Evolutionary conservation across 2,329 filamentous ascomycete genomes (phyloP).

Genomic region (Cordyceps tenuipes): DNA sequence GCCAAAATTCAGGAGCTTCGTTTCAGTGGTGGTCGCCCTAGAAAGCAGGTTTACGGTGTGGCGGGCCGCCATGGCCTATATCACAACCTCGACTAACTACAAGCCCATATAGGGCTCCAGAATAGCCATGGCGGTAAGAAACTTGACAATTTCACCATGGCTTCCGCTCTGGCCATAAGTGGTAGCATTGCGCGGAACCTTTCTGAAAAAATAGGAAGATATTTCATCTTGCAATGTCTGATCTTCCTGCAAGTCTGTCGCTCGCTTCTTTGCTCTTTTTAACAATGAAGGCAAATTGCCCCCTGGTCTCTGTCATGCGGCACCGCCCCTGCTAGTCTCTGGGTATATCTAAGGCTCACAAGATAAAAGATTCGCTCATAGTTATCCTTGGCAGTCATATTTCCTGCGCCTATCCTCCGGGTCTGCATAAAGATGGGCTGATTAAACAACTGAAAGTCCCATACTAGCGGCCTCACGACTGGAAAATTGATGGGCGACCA

Average conservation of each 20-base stretch:
- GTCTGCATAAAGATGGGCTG: background rate
- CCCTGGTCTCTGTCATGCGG: background rate
- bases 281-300: background rate
- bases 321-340: background rate
- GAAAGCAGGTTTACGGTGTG: background rate
- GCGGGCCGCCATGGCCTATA: background rate
- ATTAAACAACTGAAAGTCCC: background rate
- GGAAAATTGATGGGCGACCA: background rate
- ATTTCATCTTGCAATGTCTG: background rate
- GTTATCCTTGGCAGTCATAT: conserved; percentile 5
- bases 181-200: background rate
- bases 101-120: background rate
- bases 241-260: background rate
- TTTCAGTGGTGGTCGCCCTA: conserved; percentile 1
- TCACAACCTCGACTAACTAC: background rate
- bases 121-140: background rate
- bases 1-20: background rate
- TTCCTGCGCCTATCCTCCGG: background rate
- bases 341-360: background rate
- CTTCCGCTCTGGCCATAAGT: too few species aligned
- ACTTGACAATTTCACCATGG: background rate
- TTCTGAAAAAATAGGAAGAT: background rate
- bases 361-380: conserved; percentile 5
- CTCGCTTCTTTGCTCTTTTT: background rate
- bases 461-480: background rate